Evolutionary conservation across 2,329 filamentous ascomycete genomes (phyloP).

Genomic region (Verticillium dahliae): DNA sequence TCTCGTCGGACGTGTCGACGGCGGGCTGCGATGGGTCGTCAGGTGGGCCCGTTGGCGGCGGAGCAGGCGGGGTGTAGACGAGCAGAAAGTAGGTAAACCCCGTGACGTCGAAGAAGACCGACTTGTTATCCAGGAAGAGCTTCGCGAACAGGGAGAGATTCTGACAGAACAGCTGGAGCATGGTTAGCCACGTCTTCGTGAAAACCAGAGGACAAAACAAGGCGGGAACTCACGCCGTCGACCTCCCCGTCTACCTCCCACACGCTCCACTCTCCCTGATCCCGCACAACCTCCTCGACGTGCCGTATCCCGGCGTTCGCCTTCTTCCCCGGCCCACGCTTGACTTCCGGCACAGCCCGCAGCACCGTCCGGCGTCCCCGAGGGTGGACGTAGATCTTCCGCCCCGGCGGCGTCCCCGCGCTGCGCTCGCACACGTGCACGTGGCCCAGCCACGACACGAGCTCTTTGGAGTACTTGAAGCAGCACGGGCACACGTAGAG

Average conservation of each 20-base stretch:
- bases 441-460: constrained; percentile 53
- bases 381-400: constrained; percentile 65
- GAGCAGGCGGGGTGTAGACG: constrained; percentile 58
- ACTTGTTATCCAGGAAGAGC: constrained; percentile 96
- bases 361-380: constrained; percentile 33
- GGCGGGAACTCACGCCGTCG: constrained; percentile 53
- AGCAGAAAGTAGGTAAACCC: constrained; percentile 94
- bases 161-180: constrained; percentile 71
- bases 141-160: constrained; percentile 95
- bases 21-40: constrained; percentile 2
- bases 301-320: constrained; percentile 24
- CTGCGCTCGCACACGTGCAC: constrained; percentile 49
- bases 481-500: constrained; percentile 88
- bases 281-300: constrained; percentile 36
- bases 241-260: constrained; percentile 91
- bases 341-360: constrained; percentile 21
- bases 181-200: neutral
- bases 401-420: constrained; percentile 49
- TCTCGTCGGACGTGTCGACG: constrained; percentile 5
- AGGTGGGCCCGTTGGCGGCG: constrained; percentile 3
- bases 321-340: constrained; percentile 27
- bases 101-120: constrained; percentile 92
- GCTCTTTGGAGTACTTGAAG: constrained; percentile 78
- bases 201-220: neutral
- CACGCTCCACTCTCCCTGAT: constrained; percentile 73